Evolutionary conservation across 2,329 filamentous ascomycete genomes (phyloP).

Genomic region (Sporothrix humicola): DNA sequence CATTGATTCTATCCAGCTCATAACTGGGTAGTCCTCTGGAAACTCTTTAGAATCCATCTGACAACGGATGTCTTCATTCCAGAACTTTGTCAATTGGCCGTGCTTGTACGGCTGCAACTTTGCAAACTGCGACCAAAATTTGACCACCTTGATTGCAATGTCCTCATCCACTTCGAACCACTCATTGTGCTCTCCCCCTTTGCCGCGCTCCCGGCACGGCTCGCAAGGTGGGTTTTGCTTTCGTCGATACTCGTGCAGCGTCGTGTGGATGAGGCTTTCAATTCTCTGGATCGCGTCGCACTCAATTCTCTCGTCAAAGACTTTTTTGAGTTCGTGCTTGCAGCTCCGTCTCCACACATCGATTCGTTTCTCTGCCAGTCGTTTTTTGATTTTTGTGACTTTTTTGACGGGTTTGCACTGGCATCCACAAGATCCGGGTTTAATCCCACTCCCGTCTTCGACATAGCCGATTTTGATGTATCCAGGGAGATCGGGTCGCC

Average conservation of each 20-base stretch:
- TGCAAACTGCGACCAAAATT: conserved; percentile 7
- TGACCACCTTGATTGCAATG: not conserved
- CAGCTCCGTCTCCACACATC: not conserved
- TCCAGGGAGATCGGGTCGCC: not conserved
- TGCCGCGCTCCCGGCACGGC: not conserved
- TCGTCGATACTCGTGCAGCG: not conserved
- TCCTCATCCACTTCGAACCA: conserved; percentile 6
- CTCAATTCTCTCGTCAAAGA: not conserved
- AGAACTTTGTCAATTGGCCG: not conserved
- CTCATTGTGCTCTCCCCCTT: not conserved
- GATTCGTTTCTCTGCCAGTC: not conserved
- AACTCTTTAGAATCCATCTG: not conserved
- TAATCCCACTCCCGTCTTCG: not conserved
- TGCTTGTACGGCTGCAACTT: not conserved
- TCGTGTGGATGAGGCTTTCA: not conserved
- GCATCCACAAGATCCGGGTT: too few relatives aligned
- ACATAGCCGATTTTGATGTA: conserved; percentile 8
- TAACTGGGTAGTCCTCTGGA: conserved; percentile 3
- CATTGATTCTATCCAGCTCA: conserved; percentile 8
- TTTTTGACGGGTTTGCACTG: not conserved
- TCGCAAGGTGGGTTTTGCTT: conserved; percentile 1
- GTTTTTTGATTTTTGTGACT: not conserved
- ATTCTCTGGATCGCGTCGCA: conserved; percentile 12
- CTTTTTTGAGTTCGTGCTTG: not conserved
- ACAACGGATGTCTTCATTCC: not conserved